Percentiles rank a stretch among this genome's conserved stretches.
Conservation (phyloP, 495 filamentous ascomycete genomes). For the Astrocystis sublimbata region DNA sequence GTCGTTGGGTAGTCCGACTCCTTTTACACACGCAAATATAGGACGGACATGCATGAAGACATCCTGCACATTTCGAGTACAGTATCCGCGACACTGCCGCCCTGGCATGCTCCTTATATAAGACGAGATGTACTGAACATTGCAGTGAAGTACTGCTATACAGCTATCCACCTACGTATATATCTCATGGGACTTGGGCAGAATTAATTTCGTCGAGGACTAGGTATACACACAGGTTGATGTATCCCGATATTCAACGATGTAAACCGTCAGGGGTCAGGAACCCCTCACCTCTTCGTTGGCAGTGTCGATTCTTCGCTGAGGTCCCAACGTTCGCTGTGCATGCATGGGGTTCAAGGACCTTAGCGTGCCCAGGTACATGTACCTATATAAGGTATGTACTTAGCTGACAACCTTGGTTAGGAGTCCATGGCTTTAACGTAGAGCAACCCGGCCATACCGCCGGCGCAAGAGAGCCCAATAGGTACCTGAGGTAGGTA, state of each 20-base stretch:
- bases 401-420: no score
- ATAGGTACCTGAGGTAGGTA: background rate
- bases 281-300: background rate
- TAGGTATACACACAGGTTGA: no score
- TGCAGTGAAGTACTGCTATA: no score
- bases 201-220: no score
- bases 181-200: background rate
- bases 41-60: slow-evolving; percentile 1
- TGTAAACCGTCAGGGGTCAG: background rate
- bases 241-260: no score
- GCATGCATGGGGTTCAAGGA: no score
- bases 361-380: no score
- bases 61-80: background rate
- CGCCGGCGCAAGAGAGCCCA: slow-evolving; percentile 7
- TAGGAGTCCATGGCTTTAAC: no score
- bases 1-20: background rate
- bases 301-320: background rate
- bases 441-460: no score
- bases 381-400: no score
- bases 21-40: slow-evolving; percentile 3
- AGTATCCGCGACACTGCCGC: no score
- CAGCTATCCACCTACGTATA: no score
- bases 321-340: background rate
- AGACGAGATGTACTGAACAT: background rate
- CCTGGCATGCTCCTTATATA: background rate